Percentiles rank a stretch among this genome's conserved stretches.
These are phyloP conservation scores for Solanum etuberosum DNA, from an alignment of 257 asterid genomes.

Conservation along the genomic window DNA sequence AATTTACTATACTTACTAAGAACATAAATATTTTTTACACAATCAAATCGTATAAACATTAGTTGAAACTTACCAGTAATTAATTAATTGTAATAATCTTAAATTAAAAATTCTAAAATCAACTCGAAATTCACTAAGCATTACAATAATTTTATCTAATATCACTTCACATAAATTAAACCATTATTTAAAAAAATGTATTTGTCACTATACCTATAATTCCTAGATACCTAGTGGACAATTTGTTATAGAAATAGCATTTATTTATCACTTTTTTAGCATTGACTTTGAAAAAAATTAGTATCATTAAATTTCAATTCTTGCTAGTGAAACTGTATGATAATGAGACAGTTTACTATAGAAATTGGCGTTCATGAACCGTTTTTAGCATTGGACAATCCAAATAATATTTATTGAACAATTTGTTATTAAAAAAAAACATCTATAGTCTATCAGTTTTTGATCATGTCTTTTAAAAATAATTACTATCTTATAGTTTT, in stretches of 20 bases:
- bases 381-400: no score
- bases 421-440: no score
- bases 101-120: neutral
- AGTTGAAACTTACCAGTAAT: neutral
- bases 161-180: neutral
- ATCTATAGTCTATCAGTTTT: accelerated
- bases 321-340: neutral
- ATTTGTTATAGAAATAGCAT: no score
- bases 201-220: no score
- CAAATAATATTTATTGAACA: no score
- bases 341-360: no score
- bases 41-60: neutral
- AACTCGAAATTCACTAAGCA: no score
- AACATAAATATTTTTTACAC: neutral
- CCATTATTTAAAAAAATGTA: neutral
- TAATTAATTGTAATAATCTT: neutral
- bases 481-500: no score
- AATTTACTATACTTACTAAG: neutral
- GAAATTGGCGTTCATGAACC: no score
- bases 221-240: neutral
- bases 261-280: neutral
- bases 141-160: neutral
- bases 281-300: neutral
- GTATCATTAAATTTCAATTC: no score
- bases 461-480: no score